phyloP scores from a whole-genome alignment of 1,139 yeast genomes.

The Taiozyma sp. region DNA sequence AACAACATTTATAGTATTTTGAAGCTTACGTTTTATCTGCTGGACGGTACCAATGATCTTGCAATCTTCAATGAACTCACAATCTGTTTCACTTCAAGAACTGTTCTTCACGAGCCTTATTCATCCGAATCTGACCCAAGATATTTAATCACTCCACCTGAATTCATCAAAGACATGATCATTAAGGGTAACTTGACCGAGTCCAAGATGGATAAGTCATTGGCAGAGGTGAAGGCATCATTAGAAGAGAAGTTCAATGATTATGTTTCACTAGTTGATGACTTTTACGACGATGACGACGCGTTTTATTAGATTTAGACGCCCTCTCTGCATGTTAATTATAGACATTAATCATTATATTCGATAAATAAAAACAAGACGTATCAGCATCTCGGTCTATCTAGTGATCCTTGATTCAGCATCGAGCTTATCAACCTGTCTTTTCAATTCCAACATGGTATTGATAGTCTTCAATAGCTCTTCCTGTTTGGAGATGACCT shows the following conservation, averaged over 20 bases:
- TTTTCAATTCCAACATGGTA: conserved; percentile 76
- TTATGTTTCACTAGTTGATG: conserved; percentile 9
- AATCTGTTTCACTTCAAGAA: conserved; percentile 9
- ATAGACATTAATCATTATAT: neutral
- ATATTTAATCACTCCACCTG: conserved; percentile 13
- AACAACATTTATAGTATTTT: conserved; percentile 12
- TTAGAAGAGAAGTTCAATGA: conserved; percentile 9
- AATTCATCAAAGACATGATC: conserved; percentile 10
- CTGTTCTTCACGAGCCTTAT: conserved; percentile 7
- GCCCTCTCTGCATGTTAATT: neutral
- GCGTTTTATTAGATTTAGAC: neutral
- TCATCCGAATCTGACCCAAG: conserved; percentile 5
- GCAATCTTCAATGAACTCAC: conserved; percentile 6
- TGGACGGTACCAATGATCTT: conserved; percentile 18
- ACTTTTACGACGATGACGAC: conserved; percentile 3
- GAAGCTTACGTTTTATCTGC: neutral
- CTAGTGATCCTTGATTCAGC: conserved; percentile 41
- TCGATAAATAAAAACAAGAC: neutral
- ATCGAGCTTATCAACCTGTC: conserved; percentile 82
- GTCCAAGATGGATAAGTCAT: neutral
- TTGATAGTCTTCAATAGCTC: conserved; percentile 68
- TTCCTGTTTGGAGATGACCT: conserved; percentile 77
- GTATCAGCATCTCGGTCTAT: neutral
- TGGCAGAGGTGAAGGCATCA: neutral
- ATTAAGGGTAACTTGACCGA: conserved; percentile 13